Evolutionary conservation across 306 rosid genomes (phyloP).

Genomic region (Rosa multiflora): DNA sequence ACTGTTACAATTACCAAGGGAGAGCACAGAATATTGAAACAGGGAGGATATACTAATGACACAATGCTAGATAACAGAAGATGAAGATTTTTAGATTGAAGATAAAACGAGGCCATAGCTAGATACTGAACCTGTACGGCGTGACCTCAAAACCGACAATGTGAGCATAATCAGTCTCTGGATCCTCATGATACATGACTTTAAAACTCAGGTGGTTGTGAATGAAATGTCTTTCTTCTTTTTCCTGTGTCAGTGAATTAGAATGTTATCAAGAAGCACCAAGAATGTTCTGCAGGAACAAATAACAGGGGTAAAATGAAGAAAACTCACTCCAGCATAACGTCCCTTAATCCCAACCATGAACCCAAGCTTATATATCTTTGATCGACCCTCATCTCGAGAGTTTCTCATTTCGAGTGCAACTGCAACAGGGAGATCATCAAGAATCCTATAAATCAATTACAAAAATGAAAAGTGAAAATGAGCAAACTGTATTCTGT

Average conservation of each 20-base stretch:
- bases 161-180: conserved; percentile 79
- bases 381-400: too few species aligned
- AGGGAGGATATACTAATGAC: not conserved
- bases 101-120: not conserved
- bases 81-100: not conserved
- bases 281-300: not conserved
- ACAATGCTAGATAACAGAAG: not conserved
- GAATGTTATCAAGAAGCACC: not conserved
- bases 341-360: conserved; percentile 86
- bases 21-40: not conserved
- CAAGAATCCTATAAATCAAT: conserved; percentile 71
- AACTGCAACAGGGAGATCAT: conserved; percentile 94
- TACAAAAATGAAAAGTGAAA: not conserved
- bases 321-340: conserved; percentile 53
- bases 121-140: conserved; percentile 66
- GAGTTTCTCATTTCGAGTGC: not conserved
- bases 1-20: not conserved
- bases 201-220: conserved; percentile 94
- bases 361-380: conserved; percentile 81
- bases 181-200: conserved; percentile 90
- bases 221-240: conserved; percentile 85
- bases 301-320: not conserved
- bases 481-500: not conserved
- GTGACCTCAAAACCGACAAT: conserved; percentile 95
- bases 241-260: conserved; percentile 55